Evolutionary conservation across 2,329 filamentous ascomycete genomes (phyloP).

Genomic region (Calonectria fujianensis): DNA sequence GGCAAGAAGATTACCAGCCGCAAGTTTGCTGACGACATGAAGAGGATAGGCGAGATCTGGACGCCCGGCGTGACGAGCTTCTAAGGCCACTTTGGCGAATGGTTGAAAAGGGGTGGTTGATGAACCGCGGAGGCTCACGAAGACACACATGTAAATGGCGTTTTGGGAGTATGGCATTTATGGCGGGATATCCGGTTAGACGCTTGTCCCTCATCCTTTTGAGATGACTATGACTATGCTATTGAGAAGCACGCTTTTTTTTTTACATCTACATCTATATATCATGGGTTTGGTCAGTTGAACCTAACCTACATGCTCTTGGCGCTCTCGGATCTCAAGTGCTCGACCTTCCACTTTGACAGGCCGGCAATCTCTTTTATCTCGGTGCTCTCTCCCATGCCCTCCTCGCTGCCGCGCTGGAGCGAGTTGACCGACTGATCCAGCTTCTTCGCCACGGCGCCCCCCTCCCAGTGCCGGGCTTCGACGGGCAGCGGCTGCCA

Average conservation of each 20-base stretch:
- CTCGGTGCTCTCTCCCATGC: constrained; percentile 59
- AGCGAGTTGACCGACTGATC: constrained; percentile 30
- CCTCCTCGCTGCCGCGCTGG: constrained; percentile 50
- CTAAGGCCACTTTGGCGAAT: constrained; percentile 59
- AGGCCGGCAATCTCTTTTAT: constrained; percentile 63
- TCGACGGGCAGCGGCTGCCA: constrained; percentile 81
- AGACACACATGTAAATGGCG: constrained; percentile 51
- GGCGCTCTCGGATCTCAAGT: constrained; percentile 55
- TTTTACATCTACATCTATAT: background rate
- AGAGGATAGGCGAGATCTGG: constrained; percentile 90
- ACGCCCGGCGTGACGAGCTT: constrained; percentile 80
- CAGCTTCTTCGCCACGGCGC: constrained; percentile 52
- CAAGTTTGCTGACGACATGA: constrained; percentile 87
- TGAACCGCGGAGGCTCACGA: constrained; percentile 39
- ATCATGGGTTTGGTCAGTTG: background rate
- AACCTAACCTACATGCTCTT: constrained; percentile 40
- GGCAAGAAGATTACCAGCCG: constrained; percentile 86
- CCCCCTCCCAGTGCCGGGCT: constrained; percentile 80
- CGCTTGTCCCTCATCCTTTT: constrained; percentile 23
- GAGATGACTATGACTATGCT: background rate
- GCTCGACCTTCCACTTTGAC: constrained; percentile 61
- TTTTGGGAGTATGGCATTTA: constrained; percentile 52
- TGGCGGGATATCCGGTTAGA: constrained; percentile 51
- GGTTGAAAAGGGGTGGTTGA: no score
- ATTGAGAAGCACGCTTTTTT: constrained; percentile 3